Percentiles rank a stretch among this genome's conserved stretches.
phyloP scores from a whole-genome alignment of 164 flowering plant genomes.

The Magnolia kwangsiensis region DNA sequence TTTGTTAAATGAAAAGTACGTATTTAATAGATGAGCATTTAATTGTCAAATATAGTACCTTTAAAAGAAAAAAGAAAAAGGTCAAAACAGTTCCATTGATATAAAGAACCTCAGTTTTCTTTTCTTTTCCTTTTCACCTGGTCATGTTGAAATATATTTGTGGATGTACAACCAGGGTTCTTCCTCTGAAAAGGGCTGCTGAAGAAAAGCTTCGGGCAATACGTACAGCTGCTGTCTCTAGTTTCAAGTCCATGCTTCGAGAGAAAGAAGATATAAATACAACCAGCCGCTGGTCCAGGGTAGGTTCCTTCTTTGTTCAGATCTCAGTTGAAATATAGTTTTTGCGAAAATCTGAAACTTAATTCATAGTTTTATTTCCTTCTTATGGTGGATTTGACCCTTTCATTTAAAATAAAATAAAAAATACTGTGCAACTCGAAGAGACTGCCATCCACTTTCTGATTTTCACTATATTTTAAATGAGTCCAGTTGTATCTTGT shows the following conservation, averaged over 20 bases:
- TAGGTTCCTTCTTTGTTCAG: slow-evolving; percentile 23
- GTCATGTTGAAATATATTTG: not conserved
- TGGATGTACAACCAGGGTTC: slow-evolving; percentile 46
- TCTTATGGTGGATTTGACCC: not conserved
- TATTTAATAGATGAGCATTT: not conserved
- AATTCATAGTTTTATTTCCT: not conserved
- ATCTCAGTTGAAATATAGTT: not conserved
- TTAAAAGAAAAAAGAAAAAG: not conserved
- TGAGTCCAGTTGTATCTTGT: too few species aligned
- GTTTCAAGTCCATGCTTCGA: slow-evolving; percentile 83
- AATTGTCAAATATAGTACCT: not conserved
- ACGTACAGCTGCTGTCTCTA: slow-evolving; percentile 62
- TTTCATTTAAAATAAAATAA: too few species aligned
- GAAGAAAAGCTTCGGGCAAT: slow-evolving; percentile 71
- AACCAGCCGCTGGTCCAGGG: slow-evolving; percentile 92
- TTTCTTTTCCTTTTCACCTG: not conserved
- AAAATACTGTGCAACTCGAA: not conserved
- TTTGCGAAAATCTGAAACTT: not conserved
- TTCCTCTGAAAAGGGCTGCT: slow-evolving; percentile 70
- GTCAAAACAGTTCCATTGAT: not conserved
- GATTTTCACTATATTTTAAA: too few species aligned
- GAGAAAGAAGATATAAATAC: slow-evolving; percentile 65
- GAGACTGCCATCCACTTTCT: not conserved
- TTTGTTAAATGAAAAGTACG: slow-evolving; percentile 84
- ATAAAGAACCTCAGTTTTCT: not conserved